Percentiles rank a stretch among this genome's conserved stretches.
phyloP scores from a whole-genome alignment of 108 stramenopile genomes.

The Cyclostephanos invisitatus region DNA sequence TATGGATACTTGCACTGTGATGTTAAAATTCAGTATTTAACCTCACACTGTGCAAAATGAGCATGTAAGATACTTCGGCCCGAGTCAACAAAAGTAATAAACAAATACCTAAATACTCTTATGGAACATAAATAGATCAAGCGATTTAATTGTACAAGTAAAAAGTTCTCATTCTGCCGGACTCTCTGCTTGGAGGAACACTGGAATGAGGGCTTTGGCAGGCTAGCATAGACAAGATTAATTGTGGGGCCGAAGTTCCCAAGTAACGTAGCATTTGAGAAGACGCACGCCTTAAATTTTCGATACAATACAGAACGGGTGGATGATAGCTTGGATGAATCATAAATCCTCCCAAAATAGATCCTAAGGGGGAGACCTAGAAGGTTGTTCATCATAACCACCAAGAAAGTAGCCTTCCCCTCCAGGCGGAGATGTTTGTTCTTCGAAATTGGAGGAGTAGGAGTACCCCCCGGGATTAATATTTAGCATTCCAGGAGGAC shows the following conservation, averaged over 20 bases:
- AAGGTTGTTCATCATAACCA: constrained; percentile 7
- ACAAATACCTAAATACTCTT: background rate
- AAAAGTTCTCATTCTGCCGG: background rate
- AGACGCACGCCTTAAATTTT: background rate
- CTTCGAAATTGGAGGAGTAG: background rate
- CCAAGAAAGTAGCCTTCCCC: constrained; percentile 13
- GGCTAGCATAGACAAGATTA: constrained; percentile 3
- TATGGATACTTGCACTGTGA: no score
- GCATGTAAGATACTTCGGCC: background rate
- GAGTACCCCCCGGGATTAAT: background rate
- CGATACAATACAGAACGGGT: background rate
- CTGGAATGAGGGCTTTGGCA: background rate
- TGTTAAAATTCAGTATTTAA: no score
- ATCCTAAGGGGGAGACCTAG: background rate
- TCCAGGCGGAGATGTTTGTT: constrained; percentile 2
- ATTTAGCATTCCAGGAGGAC: background rate
- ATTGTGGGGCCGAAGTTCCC: background rate
- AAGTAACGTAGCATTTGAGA: background rate
- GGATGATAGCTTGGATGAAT: background rate
- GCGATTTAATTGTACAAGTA: background rate
- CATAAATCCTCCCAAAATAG: background rate
- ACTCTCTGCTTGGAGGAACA: constrained; percentile 6
- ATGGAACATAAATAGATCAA: background rate
- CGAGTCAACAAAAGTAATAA: background rate
- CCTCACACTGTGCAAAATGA: background rate